Conservation (phyloP, 345 rosid species). For the Sonneratia caseolaris region DNA sequence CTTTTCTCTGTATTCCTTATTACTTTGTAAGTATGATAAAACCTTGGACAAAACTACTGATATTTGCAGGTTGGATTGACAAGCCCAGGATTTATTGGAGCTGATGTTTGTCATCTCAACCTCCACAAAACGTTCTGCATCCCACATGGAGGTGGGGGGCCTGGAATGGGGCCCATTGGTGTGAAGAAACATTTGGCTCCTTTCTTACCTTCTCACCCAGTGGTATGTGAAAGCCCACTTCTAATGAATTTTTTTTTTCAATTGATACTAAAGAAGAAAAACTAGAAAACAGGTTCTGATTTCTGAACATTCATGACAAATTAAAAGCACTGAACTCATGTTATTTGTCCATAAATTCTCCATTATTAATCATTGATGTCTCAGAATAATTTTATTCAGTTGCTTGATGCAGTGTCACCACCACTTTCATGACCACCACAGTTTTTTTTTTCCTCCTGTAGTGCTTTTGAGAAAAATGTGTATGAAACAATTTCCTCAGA, state of each 20-base stretch:
- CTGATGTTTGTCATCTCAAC: constrained; percentile 98
- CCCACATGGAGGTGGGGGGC: constrained; percentile 99
- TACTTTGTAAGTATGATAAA: neutral
- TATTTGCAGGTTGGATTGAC: constrained; percentile 78
- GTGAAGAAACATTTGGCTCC: constrained; percentile 97
- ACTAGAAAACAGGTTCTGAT: neutral
- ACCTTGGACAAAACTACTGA: neutral
- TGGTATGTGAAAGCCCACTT: constrained; percentile 35
- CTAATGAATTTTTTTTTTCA: neutral
- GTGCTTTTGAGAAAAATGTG: neutral
- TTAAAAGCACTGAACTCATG: neutral
- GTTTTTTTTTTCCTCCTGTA: neutral
- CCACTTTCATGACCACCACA: neutral
- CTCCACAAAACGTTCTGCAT: constrained; percentile 99
- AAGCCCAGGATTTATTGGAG: constrained; percentile 96
- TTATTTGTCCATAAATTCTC: neutral
- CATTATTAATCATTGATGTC: neutral
- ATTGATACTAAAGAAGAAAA: neutral
- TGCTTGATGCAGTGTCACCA: neutral
- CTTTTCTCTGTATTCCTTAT: neutral
- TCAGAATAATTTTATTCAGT: neutral
- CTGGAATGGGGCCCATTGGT: constrained; percentile 99
- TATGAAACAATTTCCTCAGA: neutral
- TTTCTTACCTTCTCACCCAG: constrained; percentile 94
- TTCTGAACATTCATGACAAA: neutral